A percentile compares a stretch with the other conserved stretches of the same genome.
Conservation (phyloP, 805 yeast genomes). For the Metschnikowia koreensis region DNA sequence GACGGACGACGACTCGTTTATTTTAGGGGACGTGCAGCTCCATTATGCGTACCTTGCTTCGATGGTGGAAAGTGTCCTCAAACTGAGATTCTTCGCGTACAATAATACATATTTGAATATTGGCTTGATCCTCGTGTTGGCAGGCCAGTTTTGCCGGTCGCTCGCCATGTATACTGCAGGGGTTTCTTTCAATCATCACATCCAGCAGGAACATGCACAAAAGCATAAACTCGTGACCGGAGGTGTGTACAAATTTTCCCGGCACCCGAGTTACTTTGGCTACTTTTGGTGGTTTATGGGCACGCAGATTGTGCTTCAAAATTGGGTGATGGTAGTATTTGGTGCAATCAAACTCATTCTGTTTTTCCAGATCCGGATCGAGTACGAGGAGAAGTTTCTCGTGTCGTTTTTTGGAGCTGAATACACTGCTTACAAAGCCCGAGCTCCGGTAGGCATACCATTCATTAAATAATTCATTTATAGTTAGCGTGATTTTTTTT, state of each 20-base stretch:
- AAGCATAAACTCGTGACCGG: slow-evolving; percentile 68
- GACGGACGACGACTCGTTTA: slow-evolving; percentile 59
- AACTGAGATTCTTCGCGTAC: slow-evolving; percentile 4
- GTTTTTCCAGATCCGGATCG: slow-evolving; percentile 70
- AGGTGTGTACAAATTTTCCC: slow-evolving; percentile 63
- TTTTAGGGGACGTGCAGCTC: slow-evolving; percentile 32
- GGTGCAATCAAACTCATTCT: slow-evolving; percentile 60
- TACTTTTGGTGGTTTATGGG: slow-evolving; percentile 94
- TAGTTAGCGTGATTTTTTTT: background rate
- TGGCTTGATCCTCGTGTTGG: slow-evolving; percentile 49
- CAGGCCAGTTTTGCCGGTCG: slow-evolving; percentile 71
- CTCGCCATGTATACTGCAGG: slow-evolving; percentile 88
- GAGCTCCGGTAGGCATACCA: slow-evolving; percentile 63
- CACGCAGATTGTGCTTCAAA: slow-evolving; percentile 66
- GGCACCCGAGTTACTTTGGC: slow-evolving; percentile 94
- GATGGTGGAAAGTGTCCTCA: slow-evolving; percentile 13
- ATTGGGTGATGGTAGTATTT: slow-evolving; percentile 54
- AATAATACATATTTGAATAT: slow-evolving; percentile 10
- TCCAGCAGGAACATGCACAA: slow-evolving; percentile 49
- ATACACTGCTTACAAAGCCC: slow-evolving; percentile 52
- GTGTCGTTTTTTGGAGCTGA: slow-evolving; percentile 67
- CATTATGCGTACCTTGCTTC: slow-evolving; percentile 21
- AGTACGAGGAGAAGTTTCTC: slow-evolving; percentile 66
- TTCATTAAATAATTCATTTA: slow-evolving; percentile 30
- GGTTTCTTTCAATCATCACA: slow-evolving; percentile 77